Evolutionary conservation across 169 alveolate genomes (phyloP), one percentile per base, ranked within the genome.

Genomic region (Eimeria falciformis): DNA sequence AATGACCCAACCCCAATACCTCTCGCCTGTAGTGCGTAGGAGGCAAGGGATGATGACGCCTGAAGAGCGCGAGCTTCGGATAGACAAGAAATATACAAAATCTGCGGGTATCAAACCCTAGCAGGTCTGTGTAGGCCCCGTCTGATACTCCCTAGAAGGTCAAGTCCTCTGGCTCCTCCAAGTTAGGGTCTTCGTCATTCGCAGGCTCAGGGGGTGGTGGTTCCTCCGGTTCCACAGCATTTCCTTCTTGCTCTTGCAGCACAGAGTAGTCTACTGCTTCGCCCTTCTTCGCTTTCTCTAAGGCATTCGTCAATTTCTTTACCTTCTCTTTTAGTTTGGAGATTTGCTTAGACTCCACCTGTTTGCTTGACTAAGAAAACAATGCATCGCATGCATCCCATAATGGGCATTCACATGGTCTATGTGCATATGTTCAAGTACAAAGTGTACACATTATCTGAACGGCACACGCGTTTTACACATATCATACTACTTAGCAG

Each of bases 271-370:
- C 71, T 21, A 68, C 79, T 6, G 83, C 85, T 29, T 86, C 85
- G 4, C 92, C 92, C 75, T 33, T 65, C 85, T 86, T 86, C n/a
- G 73, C 68, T 29, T 65, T 68, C n/a, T 86, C 92, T 9, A 86
- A 23, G 3, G 46, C 58, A 5, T 25, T 5, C 56, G 29, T 65
- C 58, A 86, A 33, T 9, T 9, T 4, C 69, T 86, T 68, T 12
- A 90, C 65, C 50, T 68, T 91, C 45, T 79, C 68, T 21, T 82
- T 89, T 68, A 93, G 27, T n/a, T 43, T n/a, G n/a, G 90, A 68
- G 50, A 90, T 27, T 83, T 93, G 94, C 87, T 90, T 93, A 14
- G 90, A 58, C 81, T 93, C 95, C n/a, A 96, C 95, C 68, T 96
- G 95, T 65, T 95, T 95, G 75, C 91, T 87, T 4, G 97, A 96